Conservation (phyloP, 2,329 filamentous ascomycete genomes). For the Leptosphaerulina australis region DNA sequence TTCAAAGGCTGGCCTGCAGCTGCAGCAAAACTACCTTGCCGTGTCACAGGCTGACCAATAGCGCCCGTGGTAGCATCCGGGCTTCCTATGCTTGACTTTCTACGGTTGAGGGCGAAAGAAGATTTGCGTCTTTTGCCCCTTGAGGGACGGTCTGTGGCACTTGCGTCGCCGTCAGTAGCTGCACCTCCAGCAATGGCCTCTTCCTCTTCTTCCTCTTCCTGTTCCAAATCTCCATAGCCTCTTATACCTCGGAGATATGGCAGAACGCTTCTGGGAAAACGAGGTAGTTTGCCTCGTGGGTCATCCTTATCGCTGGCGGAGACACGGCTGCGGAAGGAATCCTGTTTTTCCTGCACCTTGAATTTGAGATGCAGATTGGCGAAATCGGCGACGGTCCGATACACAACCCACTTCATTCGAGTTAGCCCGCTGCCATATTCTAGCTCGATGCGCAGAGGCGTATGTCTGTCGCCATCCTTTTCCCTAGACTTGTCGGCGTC, state of each 20-base stretch:
- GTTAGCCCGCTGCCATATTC: constrained; percentile 96
- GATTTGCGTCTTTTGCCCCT: constrained; percentile 60
- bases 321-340: constrained; percentile 74
- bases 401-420: constrained; percentile 94
- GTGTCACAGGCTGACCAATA: constrained; percentile 31
- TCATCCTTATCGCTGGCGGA: constrained; percentile 60
- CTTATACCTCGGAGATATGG: constrained; percentile 85
- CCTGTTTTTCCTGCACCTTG: constrained; percentile 82
- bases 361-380: constrained; percentile 92
- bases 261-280: constrained; percentile 87
- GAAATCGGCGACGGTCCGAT: constrained; percentile 86
- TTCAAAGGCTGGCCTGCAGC: constrained; percentile 44
- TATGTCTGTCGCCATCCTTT: constrained; percentile 66
- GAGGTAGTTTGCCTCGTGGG: constrained; percentile 75
- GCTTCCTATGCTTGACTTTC: constrained; percentile 61
- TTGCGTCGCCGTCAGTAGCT: constrained; percentile 69
- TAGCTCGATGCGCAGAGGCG: constrained; percentile 87
- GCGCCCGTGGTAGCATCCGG: constrained; percentile 34
- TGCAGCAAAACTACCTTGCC: constrained; percentile 51
- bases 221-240: constrained; percentile 63
- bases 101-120: constrained; percentile 63
- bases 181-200: constrained; percentile 58
- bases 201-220: constrained; percentile 76
- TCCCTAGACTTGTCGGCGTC: constrained; percentile 66
- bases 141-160: constrained; percentile 67